Base-by-base conservation (phyloP, 495 filamentous ascomycete genomes). In the Hypoxylon crocopeplum region DNA sequence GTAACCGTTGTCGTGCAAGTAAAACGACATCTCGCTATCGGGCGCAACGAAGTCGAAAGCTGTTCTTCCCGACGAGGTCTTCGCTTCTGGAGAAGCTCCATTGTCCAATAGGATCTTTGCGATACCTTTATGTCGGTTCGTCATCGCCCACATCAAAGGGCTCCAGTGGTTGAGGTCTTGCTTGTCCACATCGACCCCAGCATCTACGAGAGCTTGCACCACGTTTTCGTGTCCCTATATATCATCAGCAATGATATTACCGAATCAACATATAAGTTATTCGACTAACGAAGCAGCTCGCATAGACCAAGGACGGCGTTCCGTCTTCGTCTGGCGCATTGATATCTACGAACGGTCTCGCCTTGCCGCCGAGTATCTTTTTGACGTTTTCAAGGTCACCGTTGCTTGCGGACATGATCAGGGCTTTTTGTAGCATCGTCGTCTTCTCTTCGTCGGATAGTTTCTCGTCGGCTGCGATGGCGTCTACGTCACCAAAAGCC, bases 61-160 rank as follows among this genome's bases (percentile, higher is more conserved):
- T n/a, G 92, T 98, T 58, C 95, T 86, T 25, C 94, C 94, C 1
- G 90, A 90, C 0, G 90, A 91, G 0, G 94, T 98, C 71, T 94
- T 96, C 53, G 94, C 88, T 70, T 97, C 92, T 16, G 92, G 84
- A n/a, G 92, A 97, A 11, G 94, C 94, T 2, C 95, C 95, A 68
- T 93, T 87, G 66, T 98, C 93, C 24, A 99, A 80, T 16, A 99
- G 75, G 12, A 90, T 78, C 67, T 97, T 97, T 17, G 91, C 91
- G 64, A 99, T 98, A 22, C 85, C 86, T 72, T 97, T 97, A 70
- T 99, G 94, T 59, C 92, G 80, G 69, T 98, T 99, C 32, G 94
- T 98, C 91, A 97, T 98, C 24, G 94, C 94, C 94, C 94, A 99
- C 94, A 98, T 99, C 64, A 99, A 77, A 13, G 94, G 88, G 70